phyloP scores from a whole-genome alignment of 352 stramenopile genomes.

The Phytopythium mirpurense region DNA sequence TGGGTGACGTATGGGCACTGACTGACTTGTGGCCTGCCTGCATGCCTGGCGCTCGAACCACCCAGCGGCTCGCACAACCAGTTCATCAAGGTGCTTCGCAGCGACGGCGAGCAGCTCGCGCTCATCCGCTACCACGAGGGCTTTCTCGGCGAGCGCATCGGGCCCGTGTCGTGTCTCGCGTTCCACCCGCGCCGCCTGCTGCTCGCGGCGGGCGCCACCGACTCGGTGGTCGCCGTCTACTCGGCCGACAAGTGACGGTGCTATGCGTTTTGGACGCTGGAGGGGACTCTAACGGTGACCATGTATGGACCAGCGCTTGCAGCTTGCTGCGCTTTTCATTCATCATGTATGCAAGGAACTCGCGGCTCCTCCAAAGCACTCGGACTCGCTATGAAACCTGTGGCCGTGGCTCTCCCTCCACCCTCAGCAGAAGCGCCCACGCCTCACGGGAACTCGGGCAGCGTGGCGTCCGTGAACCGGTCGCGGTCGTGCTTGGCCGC shows the following conservation, averaged over 20 bases:
- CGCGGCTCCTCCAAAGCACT: too few relatives aligned
- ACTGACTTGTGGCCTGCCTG: too few relatives aligned
- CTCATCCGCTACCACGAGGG: slow-evolving; percentile 95
- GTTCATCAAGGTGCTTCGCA: slow-evolving; percentile 98
- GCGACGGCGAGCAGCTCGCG: slow-evolving; percentile 81
- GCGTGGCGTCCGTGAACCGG: slow-evolving; percentile 37
- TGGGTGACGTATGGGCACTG: too few relatives aligned
- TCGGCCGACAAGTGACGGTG: slow-evolving; percentile 61
- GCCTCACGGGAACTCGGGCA: slow-evolving; percentile 22
- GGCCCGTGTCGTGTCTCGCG: slow-evolving; percentile 93
- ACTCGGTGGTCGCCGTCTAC: slow-evolving; percentile 95
- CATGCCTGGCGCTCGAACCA: background rate
- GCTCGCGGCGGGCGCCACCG: slow-evolving; percentile 92
- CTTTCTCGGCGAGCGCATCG: slow-evolving; percentile 96
- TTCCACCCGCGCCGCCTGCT: slow-evolving; percentile 97
- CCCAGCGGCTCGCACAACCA: slow-evolving; percentile 95
- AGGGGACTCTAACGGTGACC: too few relatives aligned
- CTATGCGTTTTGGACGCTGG: background rate
- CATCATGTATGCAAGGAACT: too few relatives aligned
- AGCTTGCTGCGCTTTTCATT: too few relatives aligned
- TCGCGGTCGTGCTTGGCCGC: slow-evolving; percentile 58
- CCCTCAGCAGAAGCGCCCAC: too few relatives aligned
- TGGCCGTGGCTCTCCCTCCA: too few relatives aligned
- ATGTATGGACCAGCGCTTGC: too few relatives aligned
- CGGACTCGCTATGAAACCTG: too few relatives aligned